Base-by-base conservation (phyloP, 1,284 basidiomycete species). In the Leccinum huronense region DNA sequence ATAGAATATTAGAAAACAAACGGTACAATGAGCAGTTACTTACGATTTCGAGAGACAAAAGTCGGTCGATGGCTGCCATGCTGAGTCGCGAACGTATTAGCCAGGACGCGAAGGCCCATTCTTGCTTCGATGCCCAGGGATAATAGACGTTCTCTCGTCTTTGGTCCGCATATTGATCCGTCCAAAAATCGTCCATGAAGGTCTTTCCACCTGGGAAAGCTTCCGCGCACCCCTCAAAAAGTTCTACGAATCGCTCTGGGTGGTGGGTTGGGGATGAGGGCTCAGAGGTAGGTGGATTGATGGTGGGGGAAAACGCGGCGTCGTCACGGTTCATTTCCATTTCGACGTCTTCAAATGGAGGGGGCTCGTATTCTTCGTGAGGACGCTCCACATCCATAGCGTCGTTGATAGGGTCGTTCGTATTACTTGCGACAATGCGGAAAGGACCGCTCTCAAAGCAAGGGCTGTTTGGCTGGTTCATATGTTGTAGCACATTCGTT, bases 131-230 rank as follows among this genome's bases (percentile, higher is more conserved):
- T 3, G 19, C 48, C 19, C n/a, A 45, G 36, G 19, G 45, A 27
- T 51, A 60, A 48, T 16, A 60, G 27, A 53, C 3, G 7, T 53
- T 60, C 5, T 45, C 42, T 45, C 9, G n/a, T 51, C 45, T 59
- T 10, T 59, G 31, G 2, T 60, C 31, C 9, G 6, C 27, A 33
- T 61, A 63, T 13, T 61, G 23, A 40, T 62, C 55, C 5, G 31
- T 34, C 33, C 30, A 9, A 27, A 63, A 62, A 8, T 19, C 14
- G 4, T 23, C 23, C 59, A 61, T 57, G 8, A 63, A 61, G 3
- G 62, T 36, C 34, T 36, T 36, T 36, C 53, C 31, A 10, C 59
- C 33, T 0, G 59, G 59, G n/a, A 59, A 61, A 9, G 34, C 19
- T 59, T 23, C 16, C 11, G 4, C 45, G 6, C 57, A 62, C 6